Percentiles rank a stretch among this genome's conserved stretches.
Evolutionary conservation across 2,329 filamentous ascomycete species (phyloP).

Genomic region (Mycosphaerella sp.): DNA sequence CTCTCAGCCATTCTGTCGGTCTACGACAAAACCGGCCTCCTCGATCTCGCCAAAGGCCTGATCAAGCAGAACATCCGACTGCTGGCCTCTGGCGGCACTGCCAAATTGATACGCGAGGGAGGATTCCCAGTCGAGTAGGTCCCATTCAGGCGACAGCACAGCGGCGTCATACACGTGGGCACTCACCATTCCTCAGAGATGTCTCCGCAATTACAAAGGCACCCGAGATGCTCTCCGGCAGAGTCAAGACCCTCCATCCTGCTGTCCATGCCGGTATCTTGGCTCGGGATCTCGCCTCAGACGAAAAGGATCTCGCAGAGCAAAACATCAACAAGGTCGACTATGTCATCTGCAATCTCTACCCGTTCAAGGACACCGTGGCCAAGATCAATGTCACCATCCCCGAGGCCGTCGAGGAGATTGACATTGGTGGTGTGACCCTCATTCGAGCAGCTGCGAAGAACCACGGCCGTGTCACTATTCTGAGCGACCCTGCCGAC

Average conservation of each 20-base stretch:
- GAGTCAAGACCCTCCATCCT: slow-evolving; percentile 93
- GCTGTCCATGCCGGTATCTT: slow-evolving; percentile 73
- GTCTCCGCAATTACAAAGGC: slow-evolving; percentile 92
- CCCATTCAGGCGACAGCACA: no score
- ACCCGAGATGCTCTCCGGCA: slow-evolving; percentile 90
- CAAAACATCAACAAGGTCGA: slow-evolving; percentile 94
- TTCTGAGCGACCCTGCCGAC: slow-evolving; percentile 87
- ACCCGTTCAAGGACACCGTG: slow-evolving; percentile 98
- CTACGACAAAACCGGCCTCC: slow-evolving; percentile 94
- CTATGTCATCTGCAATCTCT: slow-evolving; percentile 94
- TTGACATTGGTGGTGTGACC: slow-evolving; percentile 96
- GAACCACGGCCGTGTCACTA: slow-evolving; percentile 93
- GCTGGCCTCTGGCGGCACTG: slow-evolving; percentile 88
- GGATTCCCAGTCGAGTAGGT: slow-evolving; percentile 88
- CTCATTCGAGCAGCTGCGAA: slow-evolving; percentile 94
- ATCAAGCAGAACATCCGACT: slow-evolving; percentile 85
- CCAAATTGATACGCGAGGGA: slow-evolving; percentile 93
- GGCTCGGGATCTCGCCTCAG: slow-evolving; percentile 85
- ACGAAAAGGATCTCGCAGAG: slow-evolving; percentile 93
- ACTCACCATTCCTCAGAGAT: slow-evolving; percentile 54
- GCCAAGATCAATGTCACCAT: slow-evolving; percentile 96
- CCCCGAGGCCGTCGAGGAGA: slow-evolving; percentile 94
- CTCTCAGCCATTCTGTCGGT: slow-evolving; percentile 80
- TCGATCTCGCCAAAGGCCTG: slow-evolving; percentile 87
- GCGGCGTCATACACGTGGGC: no score